phyloP scores from a whole-genome alignment of 2,329 filamentous ascomycete genomes.

The Ascochyta clinopodiicola region DNA sequence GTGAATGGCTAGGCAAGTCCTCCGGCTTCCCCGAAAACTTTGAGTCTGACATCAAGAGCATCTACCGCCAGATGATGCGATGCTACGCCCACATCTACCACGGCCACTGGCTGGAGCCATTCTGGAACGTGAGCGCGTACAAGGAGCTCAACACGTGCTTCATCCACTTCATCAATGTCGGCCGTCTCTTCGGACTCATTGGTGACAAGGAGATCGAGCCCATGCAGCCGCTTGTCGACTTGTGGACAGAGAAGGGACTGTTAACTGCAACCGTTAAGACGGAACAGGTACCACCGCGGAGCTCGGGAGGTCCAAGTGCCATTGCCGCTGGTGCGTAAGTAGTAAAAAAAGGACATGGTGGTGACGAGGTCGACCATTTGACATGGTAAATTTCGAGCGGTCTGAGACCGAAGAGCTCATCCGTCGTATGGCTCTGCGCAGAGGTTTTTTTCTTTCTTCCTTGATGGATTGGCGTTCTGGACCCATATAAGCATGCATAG shows the following conservation, averaged over 20 bases:
- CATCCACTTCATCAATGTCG: conserved; percentile 64
- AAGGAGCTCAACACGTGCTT: conserved; percentile 62
- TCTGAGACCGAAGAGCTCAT: conserved; percentile 9
- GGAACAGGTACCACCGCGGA: conserved; percentile 28
- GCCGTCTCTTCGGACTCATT: conserved; percentile 79
- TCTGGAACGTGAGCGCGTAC: conserved; percentile 57
- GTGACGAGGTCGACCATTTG: conserved; percentile 15
- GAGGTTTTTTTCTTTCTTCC: not conserved
- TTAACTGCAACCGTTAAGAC: conserved; percentile 62
- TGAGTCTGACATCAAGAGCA: conserved; percentile 77
- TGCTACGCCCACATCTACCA: conserved; percentile 62
- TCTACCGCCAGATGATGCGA: conserved; percentile 63
- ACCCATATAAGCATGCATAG: conserved; percentile 9
- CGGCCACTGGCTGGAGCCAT: conserved; percentile 58
- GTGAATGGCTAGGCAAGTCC: conserved; percentile 86
- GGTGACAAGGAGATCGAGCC: conserved; percentile 91
- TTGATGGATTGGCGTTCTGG: conserved; percentile 4
- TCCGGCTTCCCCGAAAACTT: conserved; percentile 69
- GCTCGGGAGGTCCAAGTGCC: conserved; percentile 25
- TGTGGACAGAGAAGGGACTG: conserved; percentile 88
- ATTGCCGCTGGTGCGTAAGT: conserved; percentile 22
- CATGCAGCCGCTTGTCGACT: conserved; percentile 91
- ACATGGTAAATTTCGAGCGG: conserved; percentile 4
- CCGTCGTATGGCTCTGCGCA: no score
- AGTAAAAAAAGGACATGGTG: not conserved